phyloP scores from a whole-genome alignment of 2,329 filamentous ascomycete genomes.

The Botryotinia calthae region DNA sequence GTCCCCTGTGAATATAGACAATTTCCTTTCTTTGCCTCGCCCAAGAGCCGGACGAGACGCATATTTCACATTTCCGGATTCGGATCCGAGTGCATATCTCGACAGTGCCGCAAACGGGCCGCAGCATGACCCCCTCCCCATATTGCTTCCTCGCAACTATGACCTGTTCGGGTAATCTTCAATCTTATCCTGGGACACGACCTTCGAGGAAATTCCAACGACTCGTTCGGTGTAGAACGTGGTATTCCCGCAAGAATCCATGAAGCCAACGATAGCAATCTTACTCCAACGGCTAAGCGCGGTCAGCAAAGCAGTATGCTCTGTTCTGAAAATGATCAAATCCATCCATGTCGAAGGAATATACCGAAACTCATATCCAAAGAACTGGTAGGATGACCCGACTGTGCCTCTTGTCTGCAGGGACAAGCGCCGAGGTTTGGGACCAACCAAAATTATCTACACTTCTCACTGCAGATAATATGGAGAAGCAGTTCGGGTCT shows the following conservation, averaged over 20 bases:
- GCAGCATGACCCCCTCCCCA: conserved; percentile 18
- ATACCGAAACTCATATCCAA: conserved; percentile 8
- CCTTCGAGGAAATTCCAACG: background rate
- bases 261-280: background rate
- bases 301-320: background rate
- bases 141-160: conserved; percentile 15
- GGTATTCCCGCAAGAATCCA: background rate
- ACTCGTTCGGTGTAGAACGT: background rate
- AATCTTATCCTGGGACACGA: background rate
- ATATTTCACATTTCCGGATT: conserved; percentile 16
- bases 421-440: conserved; percentile 33
- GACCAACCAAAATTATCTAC: conserved; percentile 13
- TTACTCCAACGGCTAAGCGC: conserved; percentile 17
- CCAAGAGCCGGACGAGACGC: background rate
- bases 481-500: conserved; percentile 16
- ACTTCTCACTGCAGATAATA: conserved; percentile 12
- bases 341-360: conserved; percentile 10
- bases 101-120: conserved; percentile 29
- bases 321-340: conserved; percentile 5
- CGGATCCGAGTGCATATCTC: conserved; percentile 29
- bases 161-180: conserved; percentile 5
- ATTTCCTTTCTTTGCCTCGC: background rate
- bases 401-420: conserved; percentile 36
- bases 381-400: conserved; percentile 17
- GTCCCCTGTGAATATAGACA: background rate